Evolutionary conservation across 371 early-diverging fungal species (phyloP), one percentile per base, ranked within the genome.

Genomic region (Mortierella sp.): DNA sequence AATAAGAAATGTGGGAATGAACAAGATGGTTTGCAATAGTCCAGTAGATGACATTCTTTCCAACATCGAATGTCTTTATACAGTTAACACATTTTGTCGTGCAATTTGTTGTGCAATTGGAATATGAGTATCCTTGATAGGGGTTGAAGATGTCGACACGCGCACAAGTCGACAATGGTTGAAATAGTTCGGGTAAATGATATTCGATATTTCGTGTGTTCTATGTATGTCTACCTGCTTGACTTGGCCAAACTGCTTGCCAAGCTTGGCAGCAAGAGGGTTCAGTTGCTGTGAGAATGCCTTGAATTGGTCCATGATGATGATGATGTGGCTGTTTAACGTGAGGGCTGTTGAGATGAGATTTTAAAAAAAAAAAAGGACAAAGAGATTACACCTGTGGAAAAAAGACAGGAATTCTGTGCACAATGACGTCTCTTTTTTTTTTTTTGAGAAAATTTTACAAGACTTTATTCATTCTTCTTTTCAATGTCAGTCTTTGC

Each of bases 161-260:
- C 36, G 36, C 36, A 36, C 7, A 36, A 43, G 15, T 43, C 15
- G 43, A 43, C 43, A 43, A 10, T 36, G 15, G 43, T 15, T 13
- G 58, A 58, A 0, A 58, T 13, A 32, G 28, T 32, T 36, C 13
- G 10, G 10, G 10, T 8, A 32, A 11, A 40, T 58, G 19, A 9
- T 60, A 36, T 36, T 36, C 36, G 60, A 15, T 38, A 36, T 60
- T 28, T 22, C 28, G 21, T 52, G 6, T 19, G 9, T 33, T 9
- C 21, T 10, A 21, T 43, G 21, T 11, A 16, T 33, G 13, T 76
- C 58, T 87, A 94, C 94, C 90, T 95, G 96, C 87, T 91, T 88
- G 78, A 92, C 92, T 84, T 95, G 96, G 61, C 90, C 92, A 72
- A 94, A 86, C 61, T 93, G 90, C 82, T 91, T 90, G 80, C 88